Percentiles rank a stretch among this genome's conserved stretches.
Evolutionary conservation across 148 eudicot species (phyloP).

Genomic region (Gaultheria prostrata): DNA sequence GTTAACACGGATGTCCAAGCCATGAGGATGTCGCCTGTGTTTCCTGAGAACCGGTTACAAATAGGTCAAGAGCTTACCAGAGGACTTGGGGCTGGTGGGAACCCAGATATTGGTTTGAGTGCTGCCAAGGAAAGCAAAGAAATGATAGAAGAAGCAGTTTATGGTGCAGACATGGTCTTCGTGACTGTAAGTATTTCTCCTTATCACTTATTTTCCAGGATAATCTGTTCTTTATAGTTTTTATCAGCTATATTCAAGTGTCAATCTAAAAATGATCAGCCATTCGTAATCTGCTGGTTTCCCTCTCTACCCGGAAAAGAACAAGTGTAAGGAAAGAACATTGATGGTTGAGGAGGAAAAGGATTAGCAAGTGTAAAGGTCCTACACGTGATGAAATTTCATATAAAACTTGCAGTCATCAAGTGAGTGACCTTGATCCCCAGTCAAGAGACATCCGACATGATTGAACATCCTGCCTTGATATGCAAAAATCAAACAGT

Average conservation of each 20-base stretch:
- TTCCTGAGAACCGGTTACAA: conserved; percentile 77
- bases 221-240: not conserved
- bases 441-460: not conserved
- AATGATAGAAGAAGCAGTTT: conserved; percentile 79
- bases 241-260: not conserved
- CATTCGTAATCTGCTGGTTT: not conserved
- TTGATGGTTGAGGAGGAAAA: not conserved
- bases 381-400: not conserved
- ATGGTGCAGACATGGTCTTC: conserved; percentile 96
- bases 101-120: conserved; percentile 89
- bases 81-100: conserved; percentile 98
- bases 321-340: not conserved
- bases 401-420: not conserved
- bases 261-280: not conserved
- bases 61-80: conserved; percentile 95
- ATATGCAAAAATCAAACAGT: not conserved
- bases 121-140: conserved; percentile 94
- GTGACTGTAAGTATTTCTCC: conserved; percentile 68
- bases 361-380: not conserved
- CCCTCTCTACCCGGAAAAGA: not conserved
- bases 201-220: not conserved
- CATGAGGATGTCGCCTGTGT: conserved; percentile 88
- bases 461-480: not conserved
- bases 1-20: conserved; percentile 98
- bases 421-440: not conserved